Percentiles rank a stretch among this genome's conserved stretches.
These are phyloP conservation scores for Tetrahymena malaccensis DNA, from an alignment of 73 alveolate species.

Conservation along the genomic window DNA sequence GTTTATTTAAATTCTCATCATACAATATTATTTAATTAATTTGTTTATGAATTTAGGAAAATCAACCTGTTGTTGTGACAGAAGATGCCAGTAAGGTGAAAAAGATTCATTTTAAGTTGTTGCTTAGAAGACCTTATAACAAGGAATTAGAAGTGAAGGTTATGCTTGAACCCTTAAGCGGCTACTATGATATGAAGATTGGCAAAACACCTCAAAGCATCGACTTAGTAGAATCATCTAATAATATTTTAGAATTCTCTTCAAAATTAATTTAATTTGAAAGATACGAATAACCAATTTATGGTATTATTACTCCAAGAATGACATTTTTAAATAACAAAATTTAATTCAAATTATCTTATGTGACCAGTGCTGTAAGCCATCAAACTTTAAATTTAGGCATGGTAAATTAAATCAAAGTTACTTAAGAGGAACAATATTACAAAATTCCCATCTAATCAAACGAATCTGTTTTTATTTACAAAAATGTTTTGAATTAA, in stretches of 20 bases:
- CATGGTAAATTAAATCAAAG: not conserved
- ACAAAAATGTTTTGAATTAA: not conserved
- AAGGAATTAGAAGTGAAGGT: not conserved
- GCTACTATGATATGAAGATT: not conserved
- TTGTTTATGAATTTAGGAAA: not conserved
- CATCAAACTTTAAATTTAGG: not conserved
- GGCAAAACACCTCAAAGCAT: not conserved
- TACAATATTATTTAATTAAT: not conserved
- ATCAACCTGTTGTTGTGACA: not conserved
- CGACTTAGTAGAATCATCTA: not conserved
- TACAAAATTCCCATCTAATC: not conserved
- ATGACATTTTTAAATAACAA: not conserved
- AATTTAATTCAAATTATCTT: not conserved
- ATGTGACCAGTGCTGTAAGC: not conserved
- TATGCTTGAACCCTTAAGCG: not conserved
- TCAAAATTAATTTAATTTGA: not conserved
- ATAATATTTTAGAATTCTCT: not conserved
- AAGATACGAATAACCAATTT: not conserved
- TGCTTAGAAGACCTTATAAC: not conserved
- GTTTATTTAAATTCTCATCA: not conserved
- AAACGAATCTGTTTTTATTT: not conserved
- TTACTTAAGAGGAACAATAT: not conserved
- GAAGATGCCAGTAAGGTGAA: not conserved
- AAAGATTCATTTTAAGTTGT: not conserved
- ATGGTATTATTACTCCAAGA: not conserved